Percentiles rank a stretch among this genome's conserved stretches.
Conservation (phyloP, 352 stramenopile species). For the Pythium sp. region DNA sequence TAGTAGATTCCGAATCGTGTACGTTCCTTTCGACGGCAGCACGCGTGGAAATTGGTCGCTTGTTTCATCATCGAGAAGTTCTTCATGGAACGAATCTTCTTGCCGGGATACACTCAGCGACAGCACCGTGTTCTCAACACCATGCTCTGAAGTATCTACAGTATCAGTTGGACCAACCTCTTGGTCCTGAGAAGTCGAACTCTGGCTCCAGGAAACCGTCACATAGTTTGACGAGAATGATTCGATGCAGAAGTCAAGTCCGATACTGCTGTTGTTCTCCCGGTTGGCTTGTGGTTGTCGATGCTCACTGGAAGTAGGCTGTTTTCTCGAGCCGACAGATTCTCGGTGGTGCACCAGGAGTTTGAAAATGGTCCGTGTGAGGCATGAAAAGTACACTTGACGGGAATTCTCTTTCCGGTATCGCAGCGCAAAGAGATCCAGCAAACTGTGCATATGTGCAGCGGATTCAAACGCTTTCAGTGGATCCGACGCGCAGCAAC, state of each 20-base stretch:
- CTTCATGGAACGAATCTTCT: neutral
- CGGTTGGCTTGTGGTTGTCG: neutral
- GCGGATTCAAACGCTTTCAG: slow-evolving; percentile 7
- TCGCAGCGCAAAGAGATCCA: slow-evolving; percentile 32
- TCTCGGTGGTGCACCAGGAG: slow-evolving; percentile 27
- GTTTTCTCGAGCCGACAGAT: slow-evolving; percentile 1
- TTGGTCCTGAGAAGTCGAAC: neutral
- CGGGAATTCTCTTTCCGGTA: slow-evolving; percentile 28
- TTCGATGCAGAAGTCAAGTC: slow-evolving; percentile 14
- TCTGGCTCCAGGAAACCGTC: slow-evolving; percentile 31
- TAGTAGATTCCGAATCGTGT: slow-evolving; percentile 35
- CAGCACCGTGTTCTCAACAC: slow-evolving; percentile 6
- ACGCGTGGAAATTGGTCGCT: slow-evolving; percentile 14
- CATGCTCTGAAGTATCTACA: neutral
- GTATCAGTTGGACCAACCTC: neutral
- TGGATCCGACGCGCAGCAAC: slow-evolving; percentile 8
- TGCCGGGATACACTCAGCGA: slow-evolving; percentile 8
- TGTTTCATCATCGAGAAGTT: neutral
- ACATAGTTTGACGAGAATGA: slow-evolving; percentile 31
- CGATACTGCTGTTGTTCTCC: neutral
- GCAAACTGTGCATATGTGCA: slow-evolving; percentile 23
- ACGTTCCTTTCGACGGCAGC: slow-evolving; percentile 34
- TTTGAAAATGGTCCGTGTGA: slow-evolving; percentile 29
- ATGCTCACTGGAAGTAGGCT: neutral
- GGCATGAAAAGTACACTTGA: slow-evolving; percentile 32